Evolutionary conservation across 768 basidiomycete species (phyloP).

Genomic region (Naematelia encephala): DNA sequence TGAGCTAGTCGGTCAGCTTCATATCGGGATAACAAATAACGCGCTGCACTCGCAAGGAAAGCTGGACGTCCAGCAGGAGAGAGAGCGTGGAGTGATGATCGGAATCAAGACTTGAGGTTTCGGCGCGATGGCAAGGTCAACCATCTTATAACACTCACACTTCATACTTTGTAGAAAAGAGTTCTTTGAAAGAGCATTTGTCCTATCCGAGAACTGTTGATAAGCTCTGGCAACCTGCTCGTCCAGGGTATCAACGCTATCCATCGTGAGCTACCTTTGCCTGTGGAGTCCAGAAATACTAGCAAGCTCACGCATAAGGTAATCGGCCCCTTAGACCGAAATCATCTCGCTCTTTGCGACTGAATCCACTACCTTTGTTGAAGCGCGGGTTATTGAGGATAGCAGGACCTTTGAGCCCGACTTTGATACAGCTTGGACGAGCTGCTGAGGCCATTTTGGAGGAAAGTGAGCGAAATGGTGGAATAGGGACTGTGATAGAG

Average conservation of each 20-base stretch:
- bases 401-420: conserved; percentile 59
- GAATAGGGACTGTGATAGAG: too few species aligned
- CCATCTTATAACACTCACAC: conserved; percentile 21
- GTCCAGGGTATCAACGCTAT: conserved; percentile 63
- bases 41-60: too few species aligned
- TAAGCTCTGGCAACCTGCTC: conserved; percentile 75
- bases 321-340: conserved; percentile 59
- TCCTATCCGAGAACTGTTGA: conserved; percentile 56
- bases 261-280: neutral
- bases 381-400: conserved; percentile 64
- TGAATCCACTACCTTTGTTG: conserved; percentile 69
- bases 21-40: too few species aligned
- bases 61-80: too few species aligned
- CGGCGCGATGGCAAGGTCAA: neutral
- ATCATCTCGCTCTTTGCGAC: conserved; percentile 61
- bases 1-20: conserved; percentile 27
- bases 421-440: conserved; percentile 11
- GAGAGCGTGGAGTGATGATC: too few species aligned
- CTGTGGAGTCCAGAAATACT: neutral
- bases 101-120: too few species aligned
- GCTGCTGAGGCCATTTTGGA: neutral
- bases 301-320: conserved; percentile 43
- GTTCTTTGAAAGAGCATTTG: conserved; percentile 61
- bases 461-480: neutral
- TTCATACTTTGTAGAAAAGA: conserved; percentile 56